A percentile compares a stretch with the other conserved stretches of the same genome.
Evolutionary conservation across 176 grass and related monocot species (phyloP).

Genomic region (Juncus inflexus): DNA sequence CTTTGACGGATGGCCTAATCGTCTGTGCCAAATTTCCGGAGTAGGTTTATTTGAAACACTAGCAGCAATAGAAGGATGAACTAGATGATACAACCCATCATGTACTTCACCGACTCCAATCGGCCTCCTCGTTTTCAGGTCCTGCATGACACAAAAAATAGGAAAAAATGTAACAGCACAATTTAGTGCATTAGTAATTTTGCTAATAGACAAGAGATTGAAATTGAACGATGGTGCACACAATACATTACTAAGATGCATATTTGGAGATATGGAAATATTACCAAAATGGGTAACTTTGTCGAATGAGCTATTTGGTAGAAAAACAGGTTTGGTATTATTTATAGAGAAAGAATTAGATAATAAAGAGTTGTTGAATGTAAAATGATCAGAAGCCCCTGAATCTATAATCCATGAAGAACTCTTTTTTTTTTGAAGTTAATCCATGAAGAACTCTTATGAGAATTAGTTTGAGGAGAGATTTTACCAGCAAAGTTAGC

Average conservation of each 20-base stretch:
- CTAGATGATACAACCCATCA: constrained; percentile 7
- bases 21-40: too few relatives aligned
- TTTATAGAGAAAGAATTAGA: too few relatives aligned
- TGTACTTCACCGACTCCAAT: constrained; percentile 15
- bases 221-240: constrained; percentile 4
- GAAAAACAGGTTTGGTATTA: too few relatives aligned
- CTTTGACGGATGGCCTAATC: neutral
- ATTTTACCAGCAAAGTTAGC: too few relatives aligned
- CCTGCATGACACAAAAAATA: constrained; percentile 5
- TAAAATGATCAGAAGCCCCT: too few relatives aligned
- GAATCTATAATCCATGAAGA: too few relatives aligned
- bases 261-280: neutral
- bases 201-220: constrained; percentile 9
- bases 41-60: neutral
- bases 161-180: constrained; percentile 13
- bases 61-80: neutral
- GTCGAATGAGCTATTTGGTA: neutral
- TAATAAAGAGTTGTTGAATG: too few relatives aligned
- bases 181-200: constrained; percentile 1
- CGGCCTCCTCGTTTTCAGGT: neutral
- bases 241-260: neutral
- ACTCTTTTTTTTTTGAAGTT: too few relatives aligned
- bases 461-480: too few relatives aligned
- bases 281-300: neutral
- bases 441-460: too few relatives aligned